These are phyloP conservation scores for Pharnaceum exiguum DNA, from an alignment of 148 eudicot genomes.

Conservation along the genomic window DNA sequence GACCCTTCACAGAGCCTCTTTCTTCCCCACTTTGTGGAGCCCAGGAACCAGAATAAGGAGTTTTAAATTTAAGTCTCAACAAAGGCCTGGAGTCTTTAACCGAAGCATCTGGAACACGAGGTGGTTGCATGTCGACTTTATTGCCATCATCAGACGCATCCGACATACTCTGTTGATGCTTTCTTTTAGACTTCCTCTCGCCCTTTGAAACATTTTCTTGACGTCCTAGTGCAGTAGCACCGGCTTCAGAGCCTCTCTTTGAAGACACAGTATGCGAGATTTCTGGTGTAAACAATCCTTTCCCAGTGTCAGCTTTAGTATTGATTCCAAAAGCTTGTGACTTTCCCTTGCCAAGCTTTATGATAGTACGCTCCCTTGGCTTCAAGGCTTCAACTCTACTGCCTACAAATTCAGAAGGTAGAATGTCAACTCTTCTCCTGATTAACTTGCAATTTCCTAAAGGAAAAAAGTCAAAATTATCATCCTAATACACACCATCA, in stretches of 20 bases:
- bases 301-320: slow-evolving; percentile 33
- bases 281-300: slow-evolving; percentile 36
- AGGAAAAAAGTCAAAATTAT: not conserved
- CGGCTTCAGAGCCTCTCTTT: slow-evolving; percentile 31
- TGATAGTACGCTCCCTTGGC: slow-evolving; percentile 40
- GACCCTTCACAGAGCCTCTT: slow-evolving; percentile 68
- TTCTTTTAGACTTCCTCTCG: slow-evolving; percentile 39
- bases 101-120: slow-evolving; percentile 32
- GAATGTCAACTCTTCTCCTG: not conserved
- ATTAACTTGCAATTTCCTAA: no score
- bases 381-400: slow-evolving; percentile 38
- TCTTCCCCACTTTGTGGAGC: slow-evolving; percentile 59
- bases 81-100: slow-evolving; percentile 66
- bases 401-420: slow-evolving; percentile 30
- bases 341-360: slow-evolving; percentile 58
- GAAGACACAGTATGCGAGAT: slow-evolving; percentile 24
- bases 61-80: slow-evolving; percentile 73
- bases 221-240: slow-evolving; percentile 20
- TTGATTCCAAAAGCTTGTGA: slow-evolving; percentile 28
- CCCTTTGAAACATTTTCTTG: slow-evolving; percentile 33
- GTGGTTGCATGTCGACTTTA: slow-evolving; percentile 22
- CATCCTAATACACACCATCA: slow-evolving; percentile 27
- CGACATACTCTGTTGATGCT: slow-evolving; percentile 33
- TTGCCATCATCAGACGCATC: slow-evolving; percentile 30
- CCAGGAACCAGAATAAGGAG: slow-evolving; percentile 54